Base-by-base conservation (phyloP, 2,329 filamentous ascomycete species). In the Dissoconium aciculare region DNA sequence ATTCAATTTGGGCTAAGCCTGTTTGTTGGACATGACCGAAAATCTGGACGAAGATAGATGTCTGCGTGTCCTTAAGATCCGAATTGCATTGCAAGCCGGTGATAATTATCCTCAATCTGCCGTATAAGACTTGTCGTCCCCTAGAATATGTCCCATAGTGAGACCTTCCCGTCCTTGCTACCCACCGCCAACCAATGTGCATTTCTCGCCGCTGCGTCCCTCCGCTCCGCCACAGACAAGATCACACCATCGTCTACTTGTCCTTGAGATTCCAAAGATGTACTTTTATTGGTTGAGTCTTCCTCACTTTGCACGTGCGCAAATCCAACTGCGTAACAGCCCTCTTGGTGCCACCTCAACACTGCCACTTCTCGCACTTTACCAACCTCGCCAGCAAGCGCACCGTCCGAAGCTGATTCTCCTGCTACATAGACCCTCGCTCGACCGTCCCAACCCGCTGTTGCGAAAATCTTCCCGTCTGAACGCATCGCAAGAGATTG, bases 131-230 rank as follows among this genome's bases (percentile, higher is more conserved):
- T 6, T 23, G n/a, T 23, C 8, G 6, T 6, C 19, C 19, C n/a
- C 19, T 23, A 66, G 35, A 89, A 98, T 35, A 95, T 74, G 59
- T 94, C 82, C 89, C 89, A 98, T 43, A 98, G 60, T 50, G 83
- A 92, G 39, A 95, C 72, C 53, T 91, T 93, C 11, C 87, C 89
- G 59, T 95, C 89, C 54, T 95, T 98, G 33, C 81, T 79, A 2
- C 89, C 89, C 1, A 74, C 82, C 11, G 78, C 89, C 30, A 95
- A 54, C 85, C 87, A 95, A 54, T 95, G 87, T 14, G 77, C 78
- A 30, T 62, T 63, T 46, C 69, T 74, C 8, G 78, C 75, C 44
- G 72, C 74, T 27, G 53, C 45, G 14, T 54, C 54, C 13, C 60
- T 41, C 31, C 55, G 52, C 27, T 50, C 35, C 24, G 56, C 47